phyloP scores from a whole-genome alignment of 192 early-diverging fungal species.

The Entomortierella parvispora region DNA sequence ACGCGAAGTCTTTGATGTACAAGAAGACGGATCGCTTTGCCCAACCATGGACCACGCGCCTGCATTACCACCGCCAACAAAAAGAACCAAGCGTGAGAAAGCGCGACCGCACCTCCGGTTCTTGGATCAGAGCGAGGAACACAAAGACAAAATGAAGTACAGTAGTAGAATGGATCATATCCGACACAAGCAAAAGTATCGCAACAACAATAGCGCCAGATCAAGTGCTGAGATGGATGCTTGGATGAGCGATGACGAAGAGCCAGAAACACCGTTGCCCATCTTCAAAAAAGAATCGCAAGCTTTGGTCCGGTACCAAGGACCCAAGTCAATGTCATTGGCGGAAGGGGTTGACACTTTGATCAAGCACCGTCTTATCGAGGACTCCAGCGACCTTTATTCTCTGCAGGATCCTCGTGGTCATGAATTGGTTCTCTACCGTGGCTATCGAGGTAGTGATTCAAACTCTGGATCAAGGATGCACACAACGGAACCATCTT shows the following conservation, averaged over 20 bases:
- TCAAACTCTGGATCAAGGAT: background rate
- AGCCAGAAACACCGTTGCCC: background rate
- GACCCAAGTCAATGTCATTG: slow-evolving; percentile 34
- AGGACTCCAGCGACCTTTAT: background rate
- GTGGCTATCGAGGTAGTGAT: slow-evolving; percentile 3
- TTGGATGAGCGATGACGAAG: slow-evolving; percentile 17
- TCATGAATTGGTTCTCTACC: slow-evolving; percentile 36
- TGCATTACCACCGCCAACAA: slow-evolving; percentile 26
- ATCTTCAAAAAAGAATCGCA: slow-evolving; percentile 5
- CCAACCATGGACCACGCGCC: slow-evolving; percentile 37
- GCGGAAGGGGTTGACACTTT: slow-evolving; percentile 33
- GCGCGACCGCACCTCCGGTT: background rate
- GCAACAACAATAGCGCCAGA: background rate
- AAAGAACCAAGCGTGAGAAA: slow-evolving; percentile 9
- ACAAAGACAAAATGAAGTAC: background rate
- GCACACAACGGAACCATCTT: background rate
- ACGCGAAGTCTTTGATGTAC: slow-evolving; percentile 37
- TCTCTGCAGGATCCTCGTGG: slow-evolving; percentile 12
- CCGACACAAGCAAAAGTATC: background rate
- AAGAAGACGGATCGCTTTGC: slow-evolving; percentile 31
- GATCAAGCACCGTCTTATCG: slow-evolving; percentile 7
- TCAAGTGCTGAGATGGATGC: background rate
- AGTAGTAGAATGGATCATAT: background rate
- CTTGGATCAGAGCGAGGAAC: background rate
- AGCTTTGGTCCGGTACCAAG: slow-evolving; percentile 40